phyloP scores from a whole-genome alignment of 2,329 filamentous ascomycete genomes.

The Neofusicoccum cordaticola region DNA sequence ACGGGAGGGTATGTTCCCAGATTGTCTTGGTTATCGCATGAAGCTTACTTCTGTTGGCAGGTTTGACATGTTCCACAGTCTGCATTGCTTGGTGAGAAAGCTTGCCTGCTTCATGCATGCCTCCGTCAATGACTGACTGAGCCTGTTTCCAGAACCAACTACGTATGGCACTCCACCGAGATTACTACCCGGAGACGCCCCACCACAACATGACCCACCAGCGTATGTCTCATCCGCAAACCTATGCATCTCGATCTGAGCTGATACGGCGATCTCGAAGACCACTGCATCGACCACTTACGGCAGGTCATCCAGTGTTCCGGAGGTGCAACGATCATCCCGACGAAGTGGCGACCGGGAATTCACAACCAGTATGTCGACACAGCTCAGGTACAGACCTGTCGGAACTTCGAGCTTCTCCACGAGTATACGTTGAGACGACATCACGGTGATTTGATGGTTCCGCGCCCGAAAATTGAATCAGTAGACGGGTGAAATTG shows the following conservation, averaged over 20 bases:
- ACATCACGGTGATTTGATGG: not conserved
- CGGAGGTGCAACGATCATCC: not conserved
- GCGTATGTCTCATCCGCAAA: not conserved
- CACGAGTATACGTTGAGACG: not conserved
- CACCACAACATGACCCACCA: not conserved
- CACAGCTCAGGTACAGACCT: not conserved
- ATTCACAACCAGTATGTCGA: not conserved
- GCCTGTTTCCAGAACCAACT: not conserved
- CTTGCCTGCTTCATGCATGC: not conserved
- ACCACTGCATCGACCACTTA: not conserved
- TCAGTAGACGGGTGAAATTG: too few species aligned
- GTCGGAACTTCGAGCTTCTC: not conserved
- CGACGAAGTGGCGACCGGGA: not conserved
- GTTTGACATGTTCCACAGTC: not conserved
- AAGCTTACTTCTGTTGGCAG: not conserved
- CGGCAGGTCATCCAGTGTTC: not conserved
- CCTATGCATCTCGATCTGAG: not conserved
- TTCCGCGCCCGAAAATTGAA: not conserved
- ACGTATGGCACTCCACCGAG: not conserved
- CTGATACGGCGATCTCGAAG: not conserved
- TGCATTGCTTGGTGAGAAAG: not conserved
- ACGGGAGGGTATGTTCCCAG: not conserved
- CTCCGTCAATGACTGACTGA: not conserved
- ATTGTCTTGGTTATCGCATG: not conserved
- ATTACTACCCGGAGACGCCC: not conserved